These are phyloP conservation scores for Taxillus chinensis DNA, from an alignment of 164 flowering plant genomes.

Conservation along the genomic window DNA sequence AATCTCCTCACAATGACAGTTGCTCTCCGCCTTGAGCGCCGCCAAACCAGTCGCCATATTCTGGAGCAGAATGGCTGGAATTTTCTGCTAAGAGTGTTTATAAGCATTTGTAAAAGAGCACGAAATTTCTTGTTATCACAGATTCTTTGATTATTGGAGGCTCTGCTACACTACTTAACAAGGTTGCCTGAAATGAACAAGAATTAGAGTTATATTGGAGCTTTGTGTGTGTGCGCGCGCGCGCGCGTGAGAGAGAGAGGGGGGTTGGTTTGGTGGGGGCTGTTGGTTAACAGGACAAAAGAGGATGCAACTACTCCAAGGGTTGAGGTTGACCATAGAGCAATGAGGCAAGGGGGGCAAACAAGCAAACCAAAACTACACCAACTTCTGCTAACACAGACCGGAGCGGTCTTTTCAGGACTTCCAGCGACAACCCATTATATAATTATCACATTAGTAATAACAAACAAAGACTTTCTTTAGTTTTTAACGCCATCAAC, in stretches of 20 bases:
- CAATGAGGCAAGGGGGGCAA: conserved; percentile 11
- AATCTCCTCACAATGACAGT: conserved; percentile 36
- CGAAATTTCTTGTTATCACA: background rate
- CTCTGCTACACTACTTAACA: background rate
- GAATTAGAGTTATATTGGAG: background rate
- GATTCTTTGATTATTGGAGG: conserved; percentile 11
- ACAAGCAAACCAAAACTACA: conserved; percentile 14
- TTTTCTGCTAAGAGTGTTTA: conserved; percentile 21
- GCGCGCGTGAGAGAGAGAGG: background rate
- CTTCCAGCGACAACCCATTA: background rate
- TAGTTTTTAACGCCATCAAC: too few species aligned
- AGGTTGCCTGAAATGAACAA: background rate
- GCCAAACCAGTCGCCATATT: conserved; percentile 35
- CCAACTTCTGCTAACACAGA: conserved; percentile 11
- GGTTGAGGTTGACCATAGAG: conserved; percentile 21
- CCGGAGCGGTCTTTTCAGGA: background rate
- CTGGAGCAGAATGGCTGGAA: conserved; percentile 40
- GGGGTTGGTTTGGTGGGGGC: background rate
- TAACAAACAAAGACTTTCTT: background rate
- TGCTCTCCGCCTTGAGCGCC: conserved; percentile 41
- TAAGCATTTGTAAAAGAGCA: conserved; percentile 25
- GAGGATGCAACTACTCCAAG: conserved; percentile 31
- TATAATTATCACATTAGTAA: background rate
- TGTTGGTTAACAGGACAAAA: conserved; percentile 11
- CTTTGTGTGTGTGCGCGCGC: background rate